Conservation (phyloP, 768 basidiomycete species). For the Boletus sensibilis region DNA sequence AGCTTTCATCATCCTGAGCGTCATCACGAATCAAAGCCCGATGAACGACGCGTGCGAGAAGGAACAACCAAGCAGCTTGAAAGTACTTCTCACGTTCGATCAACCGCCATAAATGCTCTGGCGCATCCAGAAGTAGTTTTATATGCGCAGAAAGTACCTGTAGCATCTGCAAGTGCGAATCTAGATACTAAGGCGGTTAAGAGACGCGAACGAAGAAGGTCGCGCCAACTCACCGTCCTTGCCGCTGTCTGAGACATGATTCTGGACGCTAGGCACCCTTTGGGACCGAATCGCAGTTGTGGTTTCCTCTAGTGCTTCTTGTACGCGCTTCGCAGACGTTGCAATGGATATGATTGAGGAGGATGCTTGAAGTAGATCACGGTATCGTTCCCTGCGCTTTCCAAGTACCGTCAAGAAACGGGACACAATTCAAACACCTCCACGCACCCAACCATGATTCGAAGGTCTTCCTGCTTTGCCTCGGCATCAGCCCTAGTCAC, state of each 20-base stretch:
- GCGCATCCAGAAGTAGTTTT: slow-evolving; percentile 88
- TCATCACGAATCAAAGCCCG: slow-evolving; percentile 65
- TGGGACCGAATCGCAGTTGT: slow-evolving; percentile 51
- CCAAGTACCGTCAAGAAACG: slow-evolving; percentile 39
- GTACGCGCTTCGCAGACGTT: slow-evolving; percentile 62
- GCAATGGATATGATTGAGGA: slow-evolving; percentile 80
- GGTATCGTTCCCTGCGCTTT: slow-evolving; percentile 84
- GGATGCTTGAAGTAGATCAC: slow-evolving; percentile 82
- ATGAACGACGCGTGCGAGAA: slow-evolving; percentile 82
- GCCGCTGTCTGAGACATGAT: slow-evolving; percentile 35
- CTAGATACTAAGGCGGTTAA: slow-evolving; percentile 34
- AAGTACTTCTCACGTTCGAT: slow-evolving; percentile 79
- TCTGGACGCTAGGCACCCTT: slow-evolving; percentile 44
- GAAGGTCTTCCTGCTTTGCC: slow-evolving; percentile 82
- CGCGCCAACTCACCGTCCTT: slow-evolving; percentile 42
- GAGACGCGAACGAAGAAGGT: neutral
- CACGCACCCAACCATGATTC: slow-evolving; percentile 91
- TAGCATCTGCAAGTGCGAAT: slow-evolving; percentile 63
- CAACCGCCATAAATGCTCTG: slow-evolving; percentile 88
- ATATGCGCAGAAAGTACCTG: slow-evolving; percentile 84
- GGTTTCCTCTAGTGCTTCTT: slow-evolving; percentile 62
- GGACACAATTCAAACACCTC: neutral
- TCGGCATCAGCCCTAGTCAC: slow-evolving; percentile 69
- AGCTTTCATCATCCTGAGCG: slow-evolving; percentile 60
- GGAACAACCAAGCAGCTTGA: slow-evolving; percentile 84